These are phyloP conservation scores for Oryza glumipatula DNA, from an alignment of 176 grass and related monocot species.

Conservation along the genomic window DNA sequence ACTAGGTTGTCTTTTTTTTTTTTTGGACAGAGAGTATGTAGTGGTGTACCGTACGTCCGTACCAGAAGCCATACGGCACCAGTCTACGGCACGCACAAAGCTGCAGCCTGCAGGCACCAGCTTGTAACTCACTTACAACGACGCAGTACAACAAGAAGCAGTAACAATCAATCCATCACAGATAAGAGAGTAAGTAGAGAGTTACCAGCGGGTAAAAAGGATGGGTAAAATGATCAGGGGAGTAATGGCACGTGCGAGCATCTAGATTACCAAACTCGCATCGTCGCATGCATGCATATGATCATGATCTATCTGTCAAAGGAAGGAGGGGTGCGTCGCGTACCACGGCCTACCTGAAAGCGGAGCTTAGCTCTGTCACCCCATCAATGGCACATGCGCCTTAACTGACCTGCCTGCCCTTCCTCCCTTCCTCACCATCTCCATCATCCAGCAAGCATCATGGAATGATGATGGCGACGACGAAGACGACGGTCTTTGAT, in stretches of 20 bases:
- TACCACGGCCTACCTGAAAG: constrained; percentile 30
- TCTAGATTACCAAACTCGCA: background rate
- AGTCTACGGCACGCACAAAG: background rate
- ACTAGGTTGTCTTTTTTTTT: too few relatives aligned
- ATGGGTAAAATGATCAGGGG: background rate
- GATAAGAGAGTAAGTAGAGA: background rate
- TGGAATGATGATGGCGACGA: constrained; percentile 34
- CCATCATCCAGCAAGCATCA: constrained; percentile 31
- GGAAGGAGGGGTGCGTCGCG: background rate
- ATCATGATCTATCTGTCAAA: constrained; percentile 36
- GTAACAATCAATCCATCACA: constrained; percentile 6
- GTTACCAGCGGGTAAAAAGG: background rate
- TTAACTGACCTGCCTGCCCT: constrained; percentile 16
- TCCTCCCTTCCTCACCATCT: background rate
- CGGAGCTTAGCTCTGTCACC: constrained; percentile 15
- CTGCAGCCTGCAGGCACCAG: background rate
- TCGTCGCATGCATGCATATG: background rate
- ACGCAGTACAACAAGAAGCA: background rate
- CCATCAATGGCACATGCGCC: constrained; percentile 50
- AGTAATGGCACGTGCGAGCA: constrained; percentile 8
- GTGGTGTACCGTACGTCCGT: too few relatives aligned
- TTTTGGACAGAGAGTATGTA: background rate
- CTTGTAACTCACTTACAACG: background rate
- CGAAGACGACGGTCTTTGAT: background rate
- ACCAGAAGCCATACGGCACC: background rate